Evolutionary conservation across 1,284 basidiomycete genomes (phyloP).

Genomic region (Cutaneotrichosporon sp.): DNA sequence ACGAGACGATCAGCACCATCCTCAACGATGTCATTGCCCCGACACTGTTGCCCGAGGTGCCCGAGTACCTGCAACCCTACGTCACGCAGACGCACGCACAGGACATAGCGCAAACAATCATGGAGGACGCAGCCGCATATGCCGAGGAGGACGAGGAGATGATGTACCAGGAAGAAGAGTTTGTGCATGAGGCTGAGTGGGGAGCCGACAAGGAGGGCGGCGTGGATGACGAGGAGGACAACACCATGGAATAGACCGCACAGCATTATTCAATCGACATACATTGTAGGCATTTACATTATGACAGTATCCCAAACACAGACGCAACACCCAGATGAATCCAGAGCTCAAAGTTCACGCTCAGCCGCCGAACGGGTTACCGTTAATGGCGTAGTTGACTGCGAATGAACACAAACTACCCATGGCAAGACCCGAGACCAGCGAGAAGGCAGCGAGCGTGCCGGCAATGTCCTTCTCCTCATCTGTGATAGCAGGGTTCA

Average conservation of each 20-base stretch:
- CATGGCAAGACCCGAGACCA: constrained; percentile 66
- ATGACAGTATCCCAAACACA: neutral
- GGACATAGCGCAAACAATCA: constrained; percentile 21
- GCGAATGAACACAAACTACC: constrained; percentile 75
- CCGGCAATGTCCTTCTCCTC: constrained; percentile 77
- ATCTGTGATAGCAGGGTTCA: constrained; percentile 46
- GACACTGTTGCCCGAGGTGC: constrained; percentile 24
- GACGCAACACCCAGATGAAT: neutral
- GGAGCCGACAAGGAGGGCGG: constrained; percentile 37
- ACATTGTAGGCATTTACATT: constrained; percentile 19
- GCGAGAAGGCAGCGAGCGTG: constrained; percentile 68
- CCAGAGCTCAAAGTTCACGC: neutral
- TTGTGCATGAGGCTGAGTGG: constrained; percentile 43
- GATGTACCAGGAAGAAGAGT: constrained; percentile 38
- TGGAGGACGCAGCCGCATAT: constrained; percentile 30
- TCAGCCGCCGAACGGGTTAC: constrained; percentile 21
- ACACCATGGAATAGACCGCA: constrained; percentile 13
- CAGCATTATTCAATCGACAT: neutral
- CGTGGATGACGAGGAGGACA: constrained; percentile 35
- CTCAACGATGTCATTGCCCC: constrained; percentile 53
- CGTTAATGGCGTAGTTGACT: constrained; percentile 49
- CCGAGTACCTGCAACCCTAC: constrained; percentile 25
- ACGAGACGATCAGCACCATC: constrained; percentile 65
- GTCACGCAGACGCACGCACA: constrained; percentile 13
- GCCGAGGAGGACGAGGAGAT: constrained; percentile 29